Conservation (phyloP, 2,329 filamentous ascomycete species). For the Xylariaceae sp. region DNA sequence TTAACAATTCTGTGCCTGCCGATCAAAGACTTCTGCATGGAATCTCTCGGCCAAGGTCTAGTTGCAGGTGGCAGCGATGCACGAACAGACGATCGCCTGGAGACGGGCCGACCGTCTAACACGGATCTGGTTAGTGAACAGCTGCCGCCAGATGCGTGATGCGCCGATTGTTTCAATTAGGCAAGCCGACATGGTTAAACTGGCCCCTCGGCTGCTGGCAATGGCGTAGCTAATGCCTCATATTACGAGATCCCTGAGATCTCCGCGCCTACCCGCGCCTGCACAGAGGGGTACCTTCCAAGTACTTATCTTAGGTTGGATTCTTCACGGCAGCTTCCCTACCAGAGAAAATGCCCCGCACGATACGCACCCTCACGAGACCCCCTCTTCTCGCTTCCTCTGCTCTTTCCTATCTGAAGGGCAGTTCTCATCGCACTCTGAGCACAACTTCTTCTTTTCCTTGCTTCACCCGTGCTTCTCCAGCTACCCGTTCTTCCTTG, state of each 20-base stretch:
- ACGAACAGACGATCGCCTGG: too few relatives aligned
- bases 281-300: too few relatives aligned
- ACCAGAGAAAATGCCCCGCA: slow-evolving; percentile 24
- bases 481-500: not conserved
- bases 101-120: too few relatives aligned
- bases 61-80: too few relatives aligned
- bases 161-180: not conserved
- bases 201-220: too few relatives aligned
- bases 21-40: too few relatives aligned
- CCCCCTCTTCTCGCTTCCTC: slow-evolving; percentile 13
- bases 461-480: not conserved
- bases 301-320: too few relatives aligned
- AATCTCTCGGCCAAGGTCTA: too few relatives aligned
- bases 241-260: not conserved
- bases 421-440: not conserved
- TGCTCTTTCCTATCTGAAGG: slow-evolving; percentile 3
- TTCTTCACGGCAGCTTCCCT: not conserved
- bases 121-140: too few relatives aligned
- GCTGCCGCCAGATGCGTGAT: too few relatives aligned
- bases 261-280: not conserved
- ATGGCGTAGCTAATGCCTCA: too few relatives aligned
- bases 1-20: too few relatives aligned
- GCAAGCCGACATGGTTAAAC: not conserved
- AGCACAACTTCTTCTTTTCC: not conserved
- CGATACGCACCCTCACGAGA: slow-evolving; percentile 17